phyloP scores from a whole-genome alignment of 169 alveolate genomes.

The Cystoisospora suis region DNA sequence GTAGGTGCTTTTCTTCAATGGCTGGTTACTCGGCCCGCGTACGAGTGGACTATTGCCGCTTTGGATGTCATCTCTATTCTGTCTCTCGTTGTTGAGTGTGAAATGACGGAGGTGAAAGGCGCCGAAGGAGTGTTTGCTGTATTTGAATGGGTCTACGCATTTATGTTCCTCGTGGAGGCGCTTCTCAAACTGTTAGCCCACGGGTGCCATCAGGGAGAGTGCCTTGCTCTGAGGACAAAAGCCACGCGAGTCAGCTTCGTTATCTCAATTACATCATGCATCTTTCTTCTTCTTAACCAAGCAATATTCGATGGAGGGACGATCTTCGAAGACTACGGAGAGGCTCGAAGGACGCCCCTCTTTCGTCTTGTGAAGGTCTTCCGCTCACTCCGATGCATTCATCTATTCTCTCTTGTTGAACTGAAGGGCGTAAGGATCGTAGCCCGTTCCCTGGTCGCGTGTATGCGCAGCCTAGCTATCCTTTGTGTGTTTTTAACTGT shows the following conservation, averaged over 20 bases:
- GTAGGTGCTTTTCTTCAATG: background rate
- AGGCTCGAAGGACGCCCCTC: background rate
- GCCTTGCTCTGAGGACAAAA: background rate
- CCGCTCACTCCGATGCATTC: background rate
- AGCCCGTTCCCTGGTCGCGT: conserved; percentile 11
- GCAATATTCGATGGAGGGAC: background rate
- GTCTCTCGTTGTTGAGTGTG: conserved; percentile 46
- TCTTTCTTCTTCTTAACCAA: background rate
- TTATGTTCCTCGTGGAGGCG: background rate
- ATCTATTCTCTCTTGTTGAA: background rate
- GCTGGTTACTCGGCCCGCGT: conserved; percentile 20
- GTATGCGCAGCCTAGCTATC: background rate
- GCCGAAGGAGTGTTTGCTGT: background rate
- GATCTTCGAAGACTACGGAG: background rate
- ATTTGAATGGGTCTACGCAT: conserved; percentile 13
- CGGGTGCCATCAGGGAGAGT: background rate
- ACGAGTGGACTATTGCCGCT: conserved; percentile 39
- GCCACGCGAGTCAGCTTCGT: background rate
- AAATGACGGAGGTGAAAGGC: conserved; percentile 2
- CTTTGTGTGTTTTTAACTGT: background rate
- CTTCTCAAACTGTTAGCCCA: background rate
- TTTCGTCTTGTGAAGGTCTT: background rate
- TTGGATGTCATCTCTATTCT: conserved; percentile 41
- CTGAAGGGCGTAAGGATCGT: conserved; percentile 2
- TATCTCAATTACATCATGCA: background rate